Base-by-base conservation (phyloP, 148 eudicot species). In the Silene conica region DNA sequence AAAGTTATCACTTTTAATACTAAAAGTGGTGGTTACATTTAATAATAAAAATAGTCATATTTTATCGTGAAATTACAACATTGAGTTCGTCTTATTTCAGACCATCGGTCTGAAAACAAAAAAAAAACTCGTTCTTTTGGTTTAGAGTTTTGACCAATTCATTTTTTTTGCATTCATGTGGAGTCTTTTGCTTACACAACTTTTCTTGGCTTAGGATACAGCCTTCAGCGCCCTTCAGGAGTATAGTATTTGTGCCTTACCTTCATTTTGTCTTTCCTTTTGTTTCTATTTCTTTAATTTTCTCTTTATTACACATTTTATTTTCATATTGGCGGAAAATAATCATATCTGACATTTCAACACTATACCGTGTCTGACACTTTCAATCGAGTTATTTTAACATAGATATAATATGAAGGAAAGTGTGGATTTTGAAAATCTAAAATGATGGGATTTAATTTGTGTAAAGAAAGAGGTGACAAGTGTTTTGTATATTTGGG, bases 401-500 rank as follows among this genome's bases (percentile, higher is more conserved):
- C 4, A 50, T 50, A 15, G 16, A 18, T 50, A 10, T 38, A 38
- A 38, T 38, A 13, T 50, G 55, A 50, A 11, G 55, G 55, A 50
- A 11, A 18, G 13, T 12, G 55, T 50, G 19, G 0, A 63, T 46
- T 67, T 67, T 46, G 31, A 67, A 52, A 63, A 72, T 26, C 31
- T 71, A 26, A 55, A 56, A 72, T 79, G 63, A 59, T 59, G 63
- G 26, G 1, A 21, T 8, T 25, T n/a, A 0, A 21, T 8, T 25
- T n/a, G 11, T 15, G 10, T 55, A 6, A 16, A 55, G 15, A 64
- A 67, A 60, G 61, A 50, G 77, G 60, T 78, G 77, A 73, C 73
- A 77, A 74, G 26, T 74, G 73, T 69, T 74, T 69, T 74, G 74
- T 79, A 23, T 46, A 78, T 66, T 56, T 67, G 72, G 55, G 63